Evolutionary conservation across 495 filamentous ascomycete species (phyloP).

Genomic region (Penicillium ochrochloron): DNA sequence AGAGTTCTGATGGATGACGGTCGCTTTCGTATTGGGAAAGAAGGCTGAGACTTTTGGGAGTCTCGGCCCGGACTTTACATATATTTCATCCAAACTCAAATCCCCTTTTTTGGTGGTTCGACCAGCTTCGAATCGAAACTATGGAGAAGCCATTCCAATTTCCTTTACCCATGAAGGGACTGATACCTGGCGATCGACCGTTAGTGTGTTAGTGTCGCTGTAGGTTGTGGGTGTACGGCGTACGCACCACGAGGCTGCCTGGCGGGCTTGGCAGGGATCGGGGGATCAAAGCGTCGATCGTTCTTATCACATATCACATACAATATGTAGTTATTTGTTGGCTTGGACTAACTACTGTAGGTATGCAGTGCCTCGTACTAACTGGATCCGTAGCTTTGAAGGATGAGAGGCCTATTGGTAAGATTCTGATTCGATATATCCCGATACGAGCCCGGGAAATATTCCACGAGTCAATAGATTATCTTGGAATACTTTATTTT

Average conservation of each 20-base stretch:
- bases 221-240: conserved; percentile 17
- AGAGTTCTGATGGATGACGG: conserved; percentile 27
- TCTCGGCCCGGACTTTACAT: conserved; percentile 9
- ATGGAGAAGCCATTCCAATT: conserved; percentile 4
- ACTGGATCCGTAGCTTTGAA: too few species aligned
- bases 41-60: neutral
- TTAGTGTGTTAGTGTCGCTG: neutral
- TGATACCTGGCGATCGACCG: conserved; percentile 20
- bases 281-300: conserved; percentile 10
- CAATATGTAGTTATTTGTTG: too few species aligned
- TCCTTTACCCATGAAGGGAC: neutral
- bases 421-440: neutral
- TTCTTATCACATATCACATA: neutral
- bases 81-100: neutral
- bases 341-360: too few species aligned
- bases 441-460: neutral
- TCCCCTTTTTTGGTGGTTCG: conserved; percentile 7
- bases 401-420: too few species aligned
- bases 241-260: conserved; percentile 33
- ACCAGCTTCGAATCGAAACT: conserved; percentile 14
- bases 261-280: conserved; percentile 29
- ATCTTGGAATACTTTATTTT: neutral
- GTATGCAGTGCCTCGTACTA: neutral
- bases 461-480: neutral
- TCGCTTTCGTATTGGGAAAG: conserved; percentile 13